Percentiles rank a stretch among this genome's conserved stretches.
Evolutionary conservation across 202 grass and related monocot species (phyloP).

Genomic region (Dendrocalamus latiflorus): DNA sequence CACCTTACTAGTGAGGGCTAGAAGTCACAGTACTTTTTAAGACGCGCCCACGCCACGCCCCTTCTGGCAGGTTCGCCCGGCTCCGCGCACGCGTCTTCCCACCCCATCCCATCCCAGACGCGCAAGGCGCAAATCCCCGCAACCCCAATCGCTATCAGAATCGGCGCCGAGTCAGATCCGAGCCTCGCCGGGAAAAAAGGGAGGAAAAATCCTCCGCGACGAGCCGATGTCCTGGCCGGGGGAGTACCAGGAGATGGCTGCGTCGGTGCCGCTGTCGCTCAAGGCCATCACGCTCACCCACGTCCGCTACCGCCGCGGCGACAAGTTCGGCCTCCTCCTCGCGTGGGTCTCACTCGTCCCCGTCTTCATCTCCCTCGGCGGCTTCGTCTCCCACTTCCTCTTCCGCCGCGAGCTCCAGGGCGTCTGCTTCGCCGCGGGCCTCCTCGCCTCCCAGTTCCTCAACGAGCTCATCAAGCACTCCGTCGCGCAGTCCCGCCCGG

Average conservation of each 20-base stretch:
- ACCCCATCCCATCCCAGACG: not conserved
- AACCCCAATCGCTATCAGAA: not conserved
- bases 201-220: not conserved
- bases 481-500: slow-evolving; percentile 75
- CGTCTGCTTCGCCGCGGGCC: slow-evolving; percentile 73
- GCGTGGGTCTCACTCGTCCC: slow-evolving; percentile 95
- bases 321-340: slow-evolving; percentile 70
- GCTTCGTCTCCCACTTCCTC: slow-evolving; percentile 90
- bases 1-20: no score
- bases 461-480: slow-evolving; percentile 86
- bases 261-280: slow-evolving; percentile 43
- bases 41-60: no score
- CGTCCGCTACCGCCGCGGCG: slow-evolving; percentile 75
- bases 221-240: slow-evolving; percentile 16
- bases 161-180: not conserved
- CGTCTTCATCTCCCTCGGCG: slow-evolving; percentile 89
- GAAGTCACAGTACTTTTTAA: no score
- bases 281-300: slow-evolving; percentile 92
- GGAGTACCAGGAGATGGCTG: slow-evolving; percentile 57
- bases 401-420: slow-evolving; percentile 93
- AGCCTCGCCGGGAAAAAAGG: not conserved
- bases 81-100: not conserved
- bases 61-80: no score
- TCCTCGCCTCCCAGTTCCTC: slow-evolving; percentile 69
- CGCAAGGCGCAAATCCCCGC: slow-evolving; percentile 23